phyloP scores from a whole-genome alignment of 306 rosid species.

The Hippophae tibetana region DNA sequence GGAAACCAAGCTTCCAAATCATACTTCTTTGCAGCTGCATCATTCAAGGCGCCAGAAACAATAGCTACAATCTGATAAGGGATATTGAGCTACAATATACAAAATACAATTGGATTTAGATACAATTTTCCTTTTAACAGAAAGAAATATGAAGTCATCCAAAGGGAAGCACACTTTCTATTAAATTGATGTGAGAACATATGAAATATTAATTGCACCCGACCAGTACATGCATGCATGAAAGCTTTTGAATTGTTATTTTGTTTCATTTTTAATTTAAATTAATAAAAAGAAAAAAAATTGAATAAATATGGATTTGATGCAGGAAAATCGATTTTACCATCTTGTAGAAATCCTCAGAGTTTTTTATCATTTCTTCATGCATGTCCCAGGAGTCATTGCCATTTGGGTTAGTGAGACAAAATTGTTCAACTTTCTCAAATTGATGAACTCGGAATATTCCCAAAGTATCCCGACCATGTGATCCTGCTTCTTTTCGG shows the following conservation, averaged over 20 bases:
- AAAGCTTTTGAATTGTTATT: neutral
- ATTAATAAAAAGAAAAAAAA: neutral
- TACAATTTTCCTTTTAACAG: too few relatives aligned
- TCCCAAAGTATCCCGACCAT: constrained; percentile 93
- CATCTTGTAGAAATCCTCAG: constrained; percentile 73
- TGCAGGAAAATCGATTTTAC: constrained; percentile 23
- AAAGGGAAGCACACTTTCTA: too few relatives aligned
- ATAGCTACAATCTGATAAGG: constrained; percentile 84
- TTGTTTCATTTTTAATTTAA: too few relatives aligned
- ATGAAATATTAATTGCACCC: too few relatives aligned
- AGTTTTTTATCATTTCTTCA: constrained; percentile 88
- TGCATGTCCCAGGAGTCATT: constrained; percentile 93
- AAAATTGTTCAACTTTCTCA: constrained; percentile 94
- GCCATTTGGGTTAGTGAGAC: constrained; percentile 69
- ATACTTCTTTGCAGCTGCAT: constrained; percentile 94
- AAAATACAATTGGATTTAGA: neutral
- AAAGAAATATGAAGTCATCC: too few relatives aligned
- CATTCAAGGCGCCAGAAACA: constrained; percentile 97
- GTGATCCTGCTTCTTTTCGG: constrained; percentile 96
- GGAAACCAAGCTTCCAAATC: constrained; percentile 98
- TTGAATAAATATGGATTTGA: neutral
- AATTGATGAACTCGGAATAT: constrained; percentile 93
- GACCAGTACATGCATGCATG: too few relatives aligned
- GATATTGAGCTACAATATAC: constrained; percentile 47
- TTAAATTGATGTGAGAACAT: too few relatives aligned